Percentiles rank a stretch among this genome's conserved stretches.
Evolutionary conservation across 108 stramenopile species (phyloP).

Genomic region (Cyclotella cryptica): DNA sequence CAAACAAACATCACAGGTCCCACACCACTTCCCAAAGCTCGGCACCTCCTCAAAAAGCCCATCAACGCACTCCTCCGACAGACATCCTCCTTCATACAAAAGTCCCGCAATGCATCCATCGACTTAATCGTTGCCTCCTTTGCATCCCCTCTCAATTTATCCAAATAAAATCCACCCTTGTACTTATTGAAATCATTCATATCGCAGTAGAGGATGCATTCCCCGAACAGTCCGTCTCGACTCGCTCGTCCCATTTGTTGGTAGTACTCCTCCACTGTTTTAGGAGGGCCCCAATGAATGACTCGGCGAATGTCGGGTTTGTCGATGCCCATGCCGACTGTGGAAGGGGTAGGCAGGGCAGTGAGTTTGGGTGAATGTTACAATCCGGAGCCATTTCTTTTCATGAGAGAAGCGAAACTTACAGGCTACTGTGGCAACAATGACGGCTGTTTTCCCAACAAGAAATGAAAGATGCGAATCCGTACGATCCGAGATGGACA

Average conservation of each 20-base stretch:
- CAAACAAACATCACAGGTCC: constrained; percentile 81
- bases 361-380: too few relatives aligned
- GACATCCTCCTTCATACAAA: constrained; percentile 54
- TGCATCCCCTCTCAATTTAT: constrained; percentile 53
- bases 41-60: constrained; percentile 78
- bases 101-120: constrained; percentile 65
- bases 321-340: constrained; percentile 99
- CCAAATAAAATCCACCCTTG: constrained; percentile 78
- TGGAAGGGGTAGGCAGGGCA: too few relatives aligned
- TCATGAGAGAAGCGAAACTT: too few relatives aligned
- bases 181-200: constrained; percentile 72
- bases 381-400: too few relatives aligned
- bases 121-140: constrained; percentile 47
- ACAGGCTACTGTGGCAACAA: constrained; percentile 93
- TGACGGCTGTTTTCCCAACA: constrained; percentile 74
- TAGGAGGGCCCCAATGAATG: constrained; percentile 89
- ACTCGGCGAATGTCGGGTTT: constrained; percentile 87
- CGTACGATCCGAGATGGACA: constrained; percentile 59
- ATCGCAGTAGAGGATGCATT: constrained; percentile 73
- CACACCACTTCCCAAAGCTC: constrained; percentile 75
- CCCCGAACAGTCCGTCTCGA: constrained; percentile 86
- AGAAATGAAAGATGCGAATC: constrained; percentile 82
- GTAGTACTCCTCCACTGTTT: constrained; percentile 94
- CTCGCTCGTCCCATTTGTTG: constrained; percentile 98
- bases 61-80: constrained; percentile 76